A percentile compares a stretch with the other conserved stretches of the same genome.
phyloP scores from a whole-genome alignment of 2,329 filamentous ascomycete genomes.

The Geoglossum cookeanum region DNA sequence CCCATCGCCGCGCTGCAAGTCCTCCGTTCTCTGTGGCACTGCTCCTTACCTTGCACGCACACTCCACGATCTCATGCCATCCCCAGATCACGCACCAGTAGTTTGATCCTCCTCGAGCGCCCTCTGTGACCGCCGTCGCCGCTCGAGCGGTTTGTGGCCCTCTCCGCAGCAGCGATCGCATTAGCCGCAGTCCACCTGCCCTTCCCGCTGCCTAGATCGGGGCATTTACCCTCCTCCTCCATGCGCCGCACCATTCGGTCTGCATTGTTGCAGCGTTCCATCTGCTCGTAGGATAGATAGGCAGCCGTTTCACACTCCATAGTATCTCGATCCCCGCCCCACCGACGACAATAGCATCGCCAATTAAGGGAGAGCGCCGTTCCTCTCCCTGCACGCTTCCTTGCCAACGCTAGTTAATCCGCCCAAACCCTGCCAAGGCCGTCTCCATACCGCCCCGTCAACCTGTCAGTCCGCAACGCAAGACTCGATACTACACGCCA shows the following conservation, averaged over 20 bases:
- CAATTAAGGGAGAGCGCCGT: not conserved
- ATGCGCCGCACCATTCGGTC: not conserved
- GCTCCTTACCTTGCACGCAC: not conserved
- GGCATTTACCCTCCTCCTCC: not conserved
- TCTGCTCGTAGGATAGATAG: not conserved
- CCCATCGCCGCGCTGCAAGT: too few relatives aligned
- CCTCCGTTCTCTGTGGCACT: too few relatives aligned
- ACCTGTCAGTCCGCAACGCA: not conserved
- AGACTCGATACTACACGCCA: not conserved
- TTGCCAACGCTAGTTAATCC: not conserved
- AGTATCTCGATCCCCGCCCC: not conserved
- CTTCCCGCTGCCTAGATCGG: not conserved
- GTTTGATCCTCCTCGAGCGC: not conserved
- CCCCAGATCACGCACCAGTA: not conserved
- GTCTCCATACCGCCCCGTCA: not conserved
- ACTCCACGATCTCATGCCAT: not conserved
- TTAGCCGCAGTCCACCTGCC: not conserved
- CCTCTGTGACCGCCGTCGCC: not conserved
- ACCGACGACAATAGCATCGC: not conserved
- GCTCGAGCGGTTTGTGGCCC: not conserved
- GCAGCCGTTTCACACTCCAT: not conserved
- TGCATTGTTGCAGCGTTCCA: not conserved
- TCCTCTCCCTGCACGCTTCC: not conserved
- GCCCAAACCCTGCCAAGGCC: not conserved
- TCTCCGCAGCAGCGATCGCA: not conserved